phyloP scores from a whole-genome alignment of 805 yeast genomes.

The Blastobotrys chiropterorum region DNA sequence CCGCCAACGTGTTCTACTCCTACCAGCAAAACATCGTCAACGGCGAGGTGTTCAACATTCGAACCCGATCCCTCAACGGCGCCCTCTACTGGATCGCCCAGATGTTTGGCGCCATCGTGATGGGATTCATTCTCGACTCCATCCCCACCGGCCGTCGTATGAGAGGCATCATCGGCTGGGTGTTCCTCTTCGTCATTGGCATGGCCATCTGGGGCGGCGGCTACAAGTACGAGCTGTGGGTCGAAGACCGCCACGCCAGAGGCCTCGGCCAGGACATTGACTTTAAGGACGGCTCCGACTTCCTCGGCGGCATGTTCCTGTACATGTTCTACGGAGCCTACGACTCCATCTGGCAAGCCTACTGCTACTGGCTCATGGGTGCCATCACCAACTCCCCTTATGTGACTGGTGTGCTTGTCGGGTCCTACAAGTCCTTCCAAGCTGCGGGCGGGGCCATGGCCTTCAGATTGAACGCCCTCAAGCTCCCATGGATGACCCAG shows the following conservation, averaged over 20 bases:
- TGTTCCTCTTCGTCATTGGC: constrained; percentile 34
- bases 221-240: constrained; percentile 38
- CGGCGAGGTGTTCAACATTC: constrained; percentile 47
- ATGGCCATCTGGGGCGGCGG: constrained; percentile 59
- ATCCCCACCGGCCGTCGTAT: constrained; percentile 34
- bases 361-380: constrained; percentile 52
- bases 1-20: constrained; percentile 60
- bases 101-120: constrained; percentile 48
- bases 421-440: constrained; percentile 55
- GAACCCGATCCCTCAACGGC: constrained; percentile 56
- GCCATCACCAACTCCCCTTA: constrained; percentile 50
- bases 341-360: constrained; percentile 57
- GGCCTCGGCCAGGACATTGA: constrained; percentile 33
- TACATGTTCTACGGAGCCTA: constrained; percentile 55
- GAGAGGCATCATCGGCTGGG: constrained; percentile 44
- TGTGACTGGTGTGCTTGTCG: constrained; percentile 49
- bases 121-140: constrained; percentile 46
- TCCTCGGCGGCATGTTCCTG: constrained; percentile 55
- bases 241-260: constrained; percentile 10
- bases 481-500: constrained; percentile 34
- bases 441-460: constrained; percentile 58
- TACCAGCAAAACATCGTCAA: constrained; percentile 57
- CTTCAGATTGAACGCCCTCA: constrained; percentile 49
- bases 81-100: constrained; percentile 56
- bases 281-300: constrained; percentile 37